phyloP scores from a whole-genome alignment of 2,329 filamentous ascomycete species.

The Fusarium metavorans region DNA sequence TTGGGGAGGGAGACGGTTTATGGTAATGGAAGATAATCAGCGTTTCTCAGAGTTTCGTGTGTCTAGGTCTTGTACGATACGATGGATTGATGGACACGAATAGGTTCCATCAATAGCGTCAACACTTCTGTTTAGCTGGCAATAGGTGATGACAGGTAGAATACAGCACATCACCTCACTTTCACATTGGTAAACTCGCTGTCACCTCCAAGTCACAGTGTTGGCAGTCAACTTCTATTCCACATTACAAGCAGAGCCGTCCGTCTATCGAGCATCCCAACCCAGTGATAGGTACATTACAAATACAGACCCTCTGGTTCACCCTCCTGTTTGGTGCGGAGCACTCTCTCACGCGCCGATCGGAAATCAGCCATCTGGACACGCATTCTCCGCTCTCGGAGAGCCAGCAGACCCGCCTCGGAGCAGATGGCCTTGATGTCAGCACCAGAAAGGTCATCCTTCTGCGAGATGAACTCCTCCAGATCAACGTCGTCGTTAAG shows the following conservation, averaged over 20 bases:
- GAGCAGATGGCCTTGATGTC: constrained; percentile 99
- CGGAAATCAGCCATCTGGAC: constrained; percentile 99
- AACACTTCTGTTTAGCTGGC: background rate
- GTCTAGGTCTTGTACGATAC: background rate
- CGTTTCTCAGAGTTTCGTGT: background rate
- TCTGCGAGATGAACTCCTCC: constrained; percentile 98
- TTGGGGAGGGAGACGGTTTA: constrained; percentile 1
- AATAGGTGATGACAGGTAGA: background rate
- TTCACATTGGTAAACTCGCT: background rate
- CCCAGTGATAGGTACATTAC: constrained; percentile 65
- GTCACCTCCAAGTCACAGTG: background rate
- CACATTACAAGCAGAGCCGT: constrained; percentile 35
- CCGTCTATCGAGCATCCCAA: constrained; percentile 38
- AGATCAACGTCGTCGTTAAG: constrained; percentile 96
- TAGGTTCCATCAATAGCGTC: background rate
- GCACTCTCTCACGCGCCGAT: constrained; percentile 88
- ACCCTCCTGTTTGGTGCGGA: constrained; percentile 98
- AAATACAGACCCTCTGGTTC: constrained; percentile 98
- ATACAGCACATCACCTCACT: constrained; percentile 6
- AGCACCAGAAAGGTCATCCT: constrained; percentile 95
- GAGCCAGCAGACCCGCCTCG: constrained; percentile 92
- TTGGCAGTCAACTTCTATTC: constrained; percentile 33
- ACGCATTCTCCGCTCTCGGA: constrained; percentile 95
- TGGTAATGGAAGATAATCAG: background rate
- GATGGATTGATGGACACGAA: background rate